phyloP scores from a whole-genome alignment of 1,284 basidiomycete genomes.

The Rhodofomes roseus region DNA sequence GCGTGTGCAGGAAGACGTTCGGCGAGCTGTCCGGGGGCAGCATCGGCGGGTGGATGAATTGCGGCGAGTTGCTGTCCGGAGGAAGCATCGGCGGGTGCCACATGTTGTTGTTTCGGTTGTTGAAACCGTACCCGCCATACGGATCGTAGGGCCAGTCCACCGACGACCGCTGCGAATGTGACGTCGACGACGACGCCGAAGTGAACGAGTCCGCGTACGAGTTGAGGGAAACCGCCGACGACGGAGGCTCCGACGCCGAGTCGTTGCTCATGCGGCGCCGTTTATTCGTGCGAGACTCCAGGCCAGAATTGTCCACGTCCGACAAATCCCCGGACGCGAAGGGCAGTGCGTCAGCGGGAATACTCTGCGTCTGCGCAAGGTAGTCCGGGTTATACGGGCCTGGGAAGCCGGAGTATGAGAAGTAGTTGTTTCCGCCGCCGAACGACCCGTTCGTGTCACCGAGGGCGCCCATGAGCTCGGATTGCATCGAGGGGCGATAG shows the following conservation, averaged over 20 bases:
- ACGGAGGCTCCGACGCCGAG: constrained; percentile 50
- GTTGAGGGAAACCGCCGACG: constrained; percentile 37
- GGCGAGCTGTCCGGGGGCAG: constrained; percentile 43
- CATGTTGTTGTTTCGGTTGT: constrained; percentile 45
- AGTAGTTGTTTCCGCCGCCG: constrained; percentile 28
- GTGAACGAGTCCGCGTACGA: constrained; percentile 34
- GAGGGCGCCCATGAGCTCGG: constrained; percentile 64
- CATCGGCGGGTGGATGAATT: constrained; percentile 59
- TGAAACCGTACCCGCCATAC: constrained; percentile 35
- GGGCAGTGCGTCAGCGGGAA: constrained; percentile 45
- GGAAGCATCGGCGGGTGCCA: constrained; percentile 74
- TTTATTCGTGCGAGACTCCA: constrained; percentile 53
- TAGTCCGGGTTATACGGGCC: constrained; percentile 73
- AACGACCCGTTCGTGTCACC: constrained; percentile 32
- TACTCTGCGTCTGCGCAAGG: constrained; percentile 41
- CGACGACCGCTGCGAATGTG: constrained; percentile 46
- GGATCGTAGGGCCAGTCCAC: constrained; percentile 57
- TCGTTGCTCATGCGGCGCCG: constrained; percentile 71
- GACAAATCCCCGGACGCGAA: constrained; percentile 41
- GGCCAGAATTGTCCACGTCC: constrained; percentile 33
- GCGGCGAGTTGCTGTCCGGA: constrained; percentile 43
- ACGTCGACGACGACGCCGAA: constrained; percentile 35
- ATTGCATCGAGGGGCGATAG: constrained; percentile 40
- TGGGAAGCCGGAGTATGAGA: constrained; percentile 41
- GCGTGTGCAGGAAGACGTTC: constrained; percentile 51